Evolutionary conservation across 2,329 filamentous ascomycete species (phyloP).

Genomic region (Drechslerella dactyloides): DNA sequence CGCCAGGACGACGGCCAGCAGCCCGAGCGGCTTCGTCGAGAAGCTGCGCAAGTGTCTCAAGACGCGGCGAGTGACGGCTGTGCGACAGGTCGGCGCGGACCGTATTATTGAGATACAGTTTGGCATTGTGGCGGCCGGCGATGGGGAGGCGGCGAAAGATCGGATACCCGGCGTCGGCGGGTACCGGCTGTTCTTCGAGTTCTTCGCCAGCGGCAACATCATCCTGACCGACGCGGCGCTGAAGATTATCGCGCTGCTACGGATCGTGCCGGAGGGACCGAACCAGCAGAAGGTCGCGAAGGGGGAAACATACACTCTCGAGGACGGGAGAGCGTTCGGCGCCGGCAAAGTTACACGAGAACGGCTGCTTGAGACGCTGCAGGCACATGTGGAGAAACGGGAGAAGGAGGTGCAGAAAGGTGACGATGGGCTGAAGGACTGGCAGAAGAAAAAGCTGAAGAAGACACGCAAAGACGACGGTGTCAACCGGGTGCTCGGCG

Average conservation of each 20-base stretch:
- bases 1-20: conserved; percentile 80
- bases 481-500: conserved; percentile 78
- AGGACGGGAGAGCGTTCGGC: conserved; percentile 22
- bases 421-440: conserved; percentile 56
- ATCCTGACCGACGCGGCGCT: conserved; percentile 85
- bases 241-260: conserved; percentile 79
- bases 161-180: conserved; percentile 69
- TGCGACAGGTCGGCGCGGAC: conserved; percentile 89
- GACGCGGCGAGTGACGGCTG: conserved; percentile 78
- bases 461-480: conserved; percentile 77
- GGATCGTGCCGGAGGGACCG: conserved; percentile 75
- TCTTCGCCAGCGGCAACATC: conserved; percentile 94
- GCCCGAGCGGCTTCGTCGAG: conserved; percentile 83
- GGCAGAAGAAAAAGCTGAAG: conserved; percentile 69
- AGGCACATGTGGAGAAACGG: conserved; percentile 64
- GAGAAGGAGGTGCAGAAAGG: conserved; percentile 55
- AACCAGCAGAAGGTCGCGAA: conserved; percentile 82
- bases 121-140: conserved; percentile 60
- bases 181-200: conserved; percentile 88
- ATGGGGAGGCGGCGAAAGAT: no score
- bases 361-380: conserved; percentile 72
- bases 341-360: conserved; percentile 66
- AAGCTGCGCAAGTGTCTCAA: conserved; percentile 86
- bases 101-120: conserved; percentile 91
- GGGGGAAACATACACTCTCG: conserved; percentile 76